Base-by-base conservation (phyloP, 257 asterid genomes). In the Solanum boliviense region DNA sequence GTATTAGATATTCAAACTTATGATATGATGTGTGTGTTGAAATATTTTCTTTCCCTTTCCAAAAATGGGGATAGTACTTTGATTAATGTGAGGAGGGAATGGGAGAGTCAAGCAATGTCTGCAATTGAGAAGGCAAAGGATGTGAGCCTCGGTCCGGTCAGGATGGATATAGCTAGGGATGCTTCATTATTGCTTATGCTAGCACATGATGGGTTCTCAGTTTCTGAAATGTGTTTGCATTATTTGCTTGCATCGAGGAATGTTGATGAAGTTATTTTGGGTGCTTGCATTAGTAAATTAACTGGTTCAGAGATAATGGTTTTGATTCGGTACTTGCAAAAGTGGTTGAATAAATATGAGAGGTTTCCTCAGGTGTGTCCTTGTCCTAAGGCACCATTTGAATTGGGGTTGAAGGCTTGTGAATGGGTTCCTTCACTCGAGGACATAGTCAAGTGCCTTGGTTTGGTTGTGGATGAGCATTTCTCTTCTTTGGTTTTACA, bases 371-470 rank as follows among this genome's bases (percentile, higher is more conserved):
- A 91, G 75, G 98, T 88, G 48, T 88, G 79, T 71, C 95, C 98
- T 67, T 93, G 98, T 85, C 95, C 94, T 4, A 90, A 94, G 90
- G 99, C 94, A 5, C 89, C 96, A 2, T 88, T 92, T 32, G 79
- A 76, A 18, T 92, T 95, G 90, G 97, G 98, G 52, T 91, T 97
- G 88, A 90, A 84, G 87, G 94, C 93, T 86, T 97, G 98, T 29
- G 95, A 95, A 78, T 94, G 99, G 99, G 90, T 96, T 85, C 99
- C 99, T 3, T 89, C 89, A 70, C 90, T 95, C 13, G 98, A 94
- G 35, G 90, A 44, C 32, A 85, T 95, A 21, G 96, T 88, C 9
- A 97, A 90, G 74, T 95, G 91, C 88, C 90, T 95, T 88, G 94
- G 96, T n/a, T 89, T 93, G 91, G 92, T 94, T 78, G 93, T 97